Base-by-base conservation (phyloP, 2,329 filamentous ascomycete genomes). In the Thelonectria rubi region DNA sequence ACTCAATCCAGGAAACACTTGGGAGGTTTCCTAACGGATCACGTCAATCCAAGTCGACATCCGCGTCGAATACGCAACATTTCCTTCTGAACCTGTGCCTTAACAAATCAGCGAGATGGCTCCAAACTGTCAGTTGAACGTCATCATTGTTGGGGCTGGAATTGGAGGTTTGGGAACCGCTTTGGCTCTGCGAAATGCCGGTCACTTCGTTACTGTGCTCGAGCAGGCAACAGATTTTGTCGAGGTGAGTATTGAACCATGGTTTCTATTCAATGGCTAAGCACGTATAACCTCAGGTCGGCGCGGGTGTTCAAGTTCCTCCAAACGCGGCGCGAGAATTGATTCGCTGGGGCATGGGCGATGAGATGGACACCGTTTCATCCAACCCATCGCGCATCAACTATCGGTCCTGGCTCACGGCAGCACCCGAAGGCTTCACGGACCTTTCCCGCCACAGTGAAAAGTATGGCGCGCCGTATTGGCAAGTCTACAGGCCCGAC, bases 211-310 rank as follows among this genome's bases (percentile, higher is more conserved):
- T 15, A 63, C 60, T 17, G 48, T 63, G 7, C 39, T 63, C 15
- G 60, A 63, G 26, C 60, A 63, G 18, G 56, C 60, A 8, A 18
- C 56, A 2, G 53, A 56, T 8, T 63, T 63, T 20, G 52, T 54
- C 9, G 60, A 63, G 42, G 56, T 48, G 34, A 37, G 34, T 37
- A 14, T 10, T 11, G 34, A 37, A 14, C 34, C 11, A 37, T 15
- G 8, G 9, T 10, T 37, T 5, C 3, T 37, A 37, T 37, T 15
- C 34, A 30, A 14, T 37, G 5, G 34, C 34, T 37, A 14, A 37
- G 11, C 14, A 15, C 4, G 3, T 15, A 30, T 30, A 10, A 6
- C 26, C 26, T 30, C 26, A 63, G 51, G 45, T 63, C 26, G 60
- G 55, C 15, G 60, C 60, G 1, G 60, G 60, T 7, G 49, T 63